These are phyloP conservation scores for Penicillium sp. DNA, from an alignment of 2,329 filamentous ascomycete genomes.

Conservation along the genomic window DNA sequence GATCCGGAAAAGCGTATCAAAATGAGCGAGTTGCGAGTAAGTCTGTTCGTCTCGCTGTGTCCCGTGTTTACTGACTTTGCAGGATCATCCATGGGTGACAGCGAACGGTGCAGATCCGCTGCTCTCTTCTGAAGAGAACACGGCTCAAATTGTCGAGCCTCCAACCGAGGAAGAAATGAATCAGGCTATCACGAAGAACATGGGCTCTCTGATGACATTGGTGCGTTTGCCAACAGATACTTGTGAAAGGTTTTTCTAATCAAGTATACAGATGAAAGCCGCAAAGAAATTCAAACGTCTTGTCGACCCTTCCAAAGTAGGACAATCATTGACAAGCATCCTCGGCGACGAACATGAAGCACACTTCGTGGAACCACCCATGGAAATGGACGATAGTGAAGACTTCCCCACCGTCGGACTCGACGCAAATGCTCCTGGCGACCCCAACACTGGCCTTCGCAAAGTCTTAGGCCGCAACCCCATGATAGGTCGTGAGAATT, in stretches of 20 bases:
- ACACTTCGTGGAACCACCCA: conserved; percentile 58
- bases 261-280: conserved; percentile 70
- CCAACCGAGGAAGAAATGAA: conserved; percentile 90
- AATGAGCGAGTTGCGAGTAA: conserved; percentile 77
- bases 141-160: conserved; percentile 71
- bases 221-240: conserved; percentile 42
- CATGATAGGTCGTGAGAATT: conserved; percentile 36
- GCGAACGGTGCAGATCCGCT: conserved; percentile 73
- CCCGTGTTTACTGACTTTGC: conserved; percentile 1
- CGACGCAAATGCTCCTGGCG: conserved; percentile 15
- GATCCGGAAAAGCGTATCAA: conserved; percentile 78
- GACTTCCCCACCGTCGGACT: conserved; percentile 25
- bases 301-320: conserved; percentile 55
- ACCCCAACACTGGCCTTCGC: conserved; percentile 48
- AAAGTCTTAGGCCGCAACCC: conserved; percentile 50
- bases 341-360: conserved; percentile 55
- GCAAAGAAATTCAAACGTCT: conserved; percentile 83
- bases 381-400: conserved; percentile 48
- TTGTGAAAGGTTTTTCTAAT: neutral
- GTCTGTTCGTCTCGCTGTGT: conserved; percentile 30
- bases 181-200: conserved; percentile 83
- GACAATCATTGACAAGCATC: conserved; percentile 56
- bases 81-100: conserved; percentile 95
- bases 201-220: conserved; percentile 81
- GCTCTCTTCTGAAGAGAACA: conserved; percentile 81